Conservation (phyloP, 2,329 filamentous ascomycete species). For the Onygenales sp. region DNA sequence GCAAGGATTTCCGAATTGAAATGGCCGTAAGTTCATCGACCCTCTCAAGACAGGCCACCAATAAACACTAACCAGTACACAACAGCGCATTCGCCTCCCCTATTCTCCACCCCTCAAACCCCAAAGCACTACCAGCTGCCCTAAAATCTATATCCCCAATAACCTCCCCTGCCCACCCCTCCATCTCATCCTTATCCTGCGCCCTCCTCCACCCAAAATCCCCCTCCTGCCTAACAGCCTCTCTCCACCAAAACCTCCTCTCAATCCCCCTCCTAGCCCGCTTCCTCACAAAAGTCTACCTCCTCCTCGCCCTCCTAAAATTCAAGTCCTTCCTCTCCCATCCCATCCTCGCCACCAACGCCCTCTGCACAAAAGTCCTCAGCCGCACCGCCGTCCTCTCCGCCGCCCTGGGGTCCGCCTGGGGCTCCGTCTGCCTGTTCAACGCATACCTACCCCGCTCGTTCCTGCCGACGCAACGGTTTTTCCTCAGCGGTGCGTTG, state of each 20-base stretch:
- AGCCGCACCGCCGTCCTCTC: constrained; percentile 69
- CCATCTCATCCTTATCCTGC: constrained; percentile 77
- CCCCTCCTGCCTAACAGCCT: constrained; percentile 79
- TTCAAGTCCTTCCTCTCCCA: constrained; percentile 59
- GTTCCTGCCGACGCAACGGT: constrained; percentile 70
- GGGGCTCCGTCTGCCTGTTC: constrained; percentile 86
- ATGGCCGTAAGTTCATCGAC: constrained; percentile 61
- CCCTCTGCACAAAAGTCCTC: constrained; percentile 59
- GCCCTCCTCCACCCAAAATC: constrained; percentile 80
- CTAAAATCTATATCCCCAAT: constrained; percentile 65
- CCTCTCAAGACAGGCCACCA: not conserved
- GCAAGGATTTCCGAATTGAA: constrained; percentile 69
- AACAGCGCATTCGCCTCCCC: constrained; percentile 67
- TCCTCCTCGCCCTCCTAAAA: constrained; percentile 56
- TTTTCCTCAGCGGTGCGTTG: constrained; percentile 80
- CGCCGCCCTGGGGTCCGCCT: constrained; percentile 73
- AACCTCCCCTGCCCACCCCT: constrained; percentile 74
- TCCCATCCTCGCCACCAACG: constrained; percentile 58
- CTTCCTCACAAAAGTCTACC: constrained; percentile 59
- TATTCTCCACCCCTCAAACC: constrained; percentile 68
- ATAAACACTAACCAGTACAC: constrained; percentile 12
- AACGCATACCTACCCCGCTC: constrained; percentile 66
- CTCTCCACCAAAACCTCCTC: constrained; percentile 75
- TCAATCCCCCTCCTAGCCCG: constrained; percentile 72
- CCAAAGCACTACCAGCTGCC: constrained; percentile 47